These are phyloP conservation scores for Chytridium lagenaria DNA, from an alignment of 371 early-diverging fungal species.

Conservation along the genomic window DNA sequence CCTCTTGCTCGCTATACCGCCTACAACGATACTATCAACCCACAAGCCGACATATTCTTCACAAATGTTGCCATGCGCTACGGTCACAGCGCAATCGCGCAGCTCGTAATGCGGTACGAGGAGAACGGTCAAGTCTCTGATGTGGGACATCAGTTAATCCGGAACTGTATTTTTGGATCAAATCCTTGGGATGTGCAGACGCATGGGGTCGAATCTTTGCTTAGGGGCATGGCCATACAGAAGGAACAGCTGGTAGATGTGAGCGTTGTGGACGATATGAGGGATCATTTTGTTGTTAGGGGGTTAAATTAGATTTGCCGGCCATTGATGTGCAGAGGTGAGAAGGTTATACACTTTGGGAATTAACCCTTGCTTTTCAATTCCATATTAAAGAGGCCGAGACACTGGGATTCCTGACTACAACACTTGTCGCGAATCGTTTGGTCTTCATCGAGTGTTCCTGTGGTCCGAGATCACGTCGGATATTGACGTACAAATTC, in stretches of 20 bases:
- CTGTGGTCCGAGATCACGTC: constrained; percentile 37
- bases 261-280: constrained; percentile 36
- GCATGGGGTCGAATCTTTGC: constrained; percentile 33
- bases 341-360: neutral
- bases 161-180: constrained; percentile 33
- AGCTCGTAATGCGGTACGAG: constrained; percentile 38
- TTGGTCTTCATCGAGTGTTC: constrained; percentile 19
- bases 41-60: constrained; percentile 43
- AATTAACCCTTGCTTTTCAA: neutral
- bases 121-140: constrained; percentile 41
- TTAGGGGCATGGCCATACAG: constrained; percentile 40
- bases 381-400: constrained; percentile 25
- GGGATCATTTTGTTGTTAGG: constrained; percentile 25
- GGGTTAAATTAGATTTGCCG: constrained; percentile 32
- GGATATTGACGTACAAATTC: constrained; percentile 26
- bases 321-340: constrained; percentile 46
- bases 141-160: constrained; percentile 42
- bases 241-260: constrained; percentile 39
- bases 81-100: constrained; percentile 42
- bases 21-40: constrained; percentile 40
- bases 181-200: constrained; percentile 20
- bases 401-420: constrained; percentile 43
- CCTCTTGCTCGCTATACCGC: constrained; percentile 35
- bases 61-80: constrained; percentile 43
- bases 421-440: constrained; percentile 35